phyloP scores from a whole-genome alignment of 441 rosid species.

The Pelargonium citronellum region DNA sequence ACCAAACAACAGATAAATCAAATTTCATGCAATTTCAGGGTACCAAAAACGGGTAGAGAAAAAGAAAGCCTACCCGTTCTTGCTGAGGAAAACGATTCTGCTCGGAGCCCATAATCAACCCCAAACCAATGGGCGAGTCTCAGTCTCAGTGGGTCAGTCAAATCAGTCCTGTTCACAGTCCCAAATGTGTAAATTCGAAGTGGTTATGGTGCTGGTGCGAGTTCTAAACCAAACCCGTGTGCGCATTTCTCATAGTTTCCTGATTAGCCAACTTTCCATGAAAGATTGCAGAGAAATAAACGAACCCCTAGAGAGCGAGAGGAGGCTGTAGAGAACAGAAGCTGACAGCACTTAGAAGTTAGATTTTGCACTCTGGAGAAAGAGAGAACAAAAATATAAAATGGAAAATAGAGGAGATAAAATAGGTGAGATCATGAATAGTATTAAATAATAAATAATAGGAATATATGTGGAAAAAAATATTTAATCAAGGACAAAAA shows the following conservation, averaged over 20 bases:
- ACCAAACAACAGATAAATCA: slow-evolving; percentile 1
- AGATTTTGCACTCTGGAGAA: slow-evolving; percentile 3
- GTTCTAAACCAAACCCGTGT: not conserved
- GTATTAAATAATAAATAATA: too few relatives aligned
- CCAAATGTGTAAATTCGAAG: not conserved
- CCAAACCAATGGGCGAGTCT: not conserved
- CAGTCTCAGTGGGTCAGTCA: not conserved
- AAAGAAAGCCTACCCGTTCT: slow-evolving; percentile 54
- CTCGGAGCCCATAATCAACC: slow-evolving; percentile 70
- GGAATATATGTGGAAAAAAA: too few relatives aligned
- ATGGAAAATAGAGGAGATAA: not conserved
- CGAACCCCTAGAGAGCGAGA: not conserved
- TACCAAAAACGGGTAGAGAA: too few relatives aligned
- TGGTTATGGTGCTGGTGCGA: not conserved
- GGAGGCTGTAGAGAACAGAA: not conserved
- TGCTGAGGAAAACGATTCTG: slow-evolving; percentile 80
- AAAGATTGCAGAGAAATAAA: slow-evolving; percentile 1
- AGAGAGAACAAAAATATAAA: too few relatives aligned
- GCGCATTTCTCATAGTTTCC: not conserved
- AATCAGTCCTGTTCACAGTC: not conserved
- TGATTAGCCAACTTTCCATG: not conserved
- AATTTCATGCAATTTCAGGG: too few relatives aligned
- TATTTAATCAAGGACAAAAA: too few relatives aligned
- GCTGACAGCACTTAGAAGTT: not conserved
- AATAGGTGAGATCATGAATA: not conserved